phyloP scores from a whole-genome alignment of 225 moss, liverwort and hornwort genomes.

The Marchantia paleacea region DNA sequence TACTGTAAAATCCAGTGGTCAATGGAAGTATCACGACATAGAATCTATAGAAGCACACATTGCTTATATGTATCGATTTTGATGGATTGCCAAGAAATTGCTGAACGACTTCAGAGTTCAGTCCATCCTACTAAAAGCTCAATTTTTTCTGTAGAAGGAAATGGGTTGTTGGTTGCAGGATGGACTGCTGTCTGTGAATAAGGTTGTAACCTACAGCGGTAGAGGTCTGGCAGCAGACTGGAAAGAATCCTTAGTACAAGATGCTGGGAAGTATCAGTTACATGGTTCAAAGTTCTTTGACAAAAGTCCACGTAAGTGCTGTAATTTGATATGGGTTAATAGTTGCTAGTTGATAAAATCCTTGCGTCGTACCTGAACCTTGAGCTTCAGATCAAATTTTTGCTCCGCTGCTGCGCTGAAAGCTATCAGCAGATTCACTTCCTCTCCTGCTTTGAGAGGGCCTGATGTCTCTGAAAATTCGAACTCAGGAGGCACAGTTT shows the following conservation, averaged over 20 bases:
- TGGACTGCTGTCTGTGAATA: too few species aligned
- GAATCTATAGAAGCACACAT: too few species aligned
- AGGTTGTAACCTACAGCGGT: too few species aligned
- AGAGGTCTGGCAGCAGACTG: neutral
- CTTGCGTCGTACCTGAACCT: constrained; percentile 45
- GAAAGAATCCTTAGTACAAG: neutral
- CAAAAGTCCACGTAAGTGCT: neutral
- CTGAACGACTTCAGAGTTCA: too few species aligned
- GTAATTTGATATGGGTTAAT: neutral
- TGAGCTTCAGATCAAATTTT: constrained; percentile 44
- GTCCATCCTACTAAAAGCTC: too few species aligned
- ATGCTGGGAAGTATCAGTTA: neutral
- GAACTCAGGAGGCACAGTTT: constrained; percentile 26
- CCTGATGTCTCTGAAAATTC: constrained; percentile 38
- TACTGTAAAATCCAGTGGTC: too few species aligned
- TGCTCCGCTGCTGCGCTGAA: constrained; percentile 56
- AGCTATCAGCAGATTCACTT: constrained; percentile 18
- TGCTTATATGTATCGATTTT: too few species aligned
- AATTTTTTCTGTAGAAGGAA: too few species aligned
- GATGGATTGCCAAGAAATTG: too few species aligned
- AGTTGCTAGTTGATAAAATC: neutral
- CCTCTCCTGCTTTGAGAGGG: constrained; percentile 50
- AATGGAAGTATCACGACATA: too few species aligned
- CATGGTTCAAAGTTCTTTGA: neutral
- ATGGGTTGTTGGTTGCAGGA: too few species aligned